Evolutionary conservation across 768 basidiomycete genomes (phyloP).

Genomic region (Termitomyces sp.): DNA sequence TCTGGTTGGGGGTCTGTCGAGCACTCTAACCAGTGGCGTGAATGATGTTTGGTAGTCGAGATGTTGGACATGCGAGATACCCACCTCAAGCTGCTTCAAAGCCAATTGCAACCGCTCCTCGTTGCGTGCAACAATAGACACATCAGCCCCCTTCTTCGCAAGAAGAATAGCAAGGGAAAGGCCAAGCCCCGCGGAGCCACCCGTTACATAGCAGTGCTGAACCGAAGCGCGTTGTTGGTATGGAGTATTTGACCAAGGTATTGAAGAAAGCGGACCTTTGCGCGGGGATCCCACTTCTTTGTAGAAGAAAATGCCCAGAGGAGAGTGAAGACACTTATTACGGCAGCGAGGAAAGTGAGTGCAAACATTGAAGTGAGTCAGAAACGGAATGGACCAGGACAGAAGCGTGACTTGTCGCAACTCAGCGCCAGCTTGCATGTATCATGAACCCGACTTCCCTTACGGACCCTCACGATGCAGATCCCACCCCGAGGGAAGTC

Average conservation of each 20-base stretch:
- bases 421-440: slow-evolving; percentile 5
- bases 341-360: neutral
- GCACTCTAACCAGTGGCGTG: slow-evolving; percentile 37
- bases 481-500: slow-evolving; percentile 16
- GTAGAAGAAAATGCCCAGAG: slow-evolving; percentile 21
- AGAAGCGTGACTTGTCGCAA: slow-evolving; percentile 2
- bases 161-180: slow-evolving; percentile 71
- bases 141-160: slow-evolving; percentile 69
- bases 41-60: neutral
- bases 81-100: slow-evolving; percentile 62
- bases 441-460: slow-evolving; percentile 8
- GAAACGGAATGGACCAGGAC: slow-evolving; percentile 7
- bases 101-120: slow-evolving; percentile 64
- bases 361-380: slow-evolving; percentile 6
- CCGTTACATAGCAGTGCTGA: slow-evolving; percentile 87
- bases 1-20: slow-evolving; percentile 58
- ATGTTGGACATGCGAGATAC: slow-evolving; percentile 32
- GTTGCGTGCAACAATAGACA: slow-evolving; percentile 84
- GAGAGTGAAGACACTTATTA: slow-evolving; percentile 6
- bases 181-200: slow-evolving; percentile 85
- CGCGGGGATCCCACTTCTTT: slow-evolving; percentile 44
- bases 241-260: neutral
- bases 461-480: slow-evolving; percentile 9
- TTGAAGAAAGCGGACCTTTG: slow-evolving; percentile 29
- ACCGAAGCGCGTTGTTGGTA: slow-evolving; percentile 3